phyloP scores from a whole-genome alignment of 257 asterid species.

The Ilex aquifolium region DNA sequence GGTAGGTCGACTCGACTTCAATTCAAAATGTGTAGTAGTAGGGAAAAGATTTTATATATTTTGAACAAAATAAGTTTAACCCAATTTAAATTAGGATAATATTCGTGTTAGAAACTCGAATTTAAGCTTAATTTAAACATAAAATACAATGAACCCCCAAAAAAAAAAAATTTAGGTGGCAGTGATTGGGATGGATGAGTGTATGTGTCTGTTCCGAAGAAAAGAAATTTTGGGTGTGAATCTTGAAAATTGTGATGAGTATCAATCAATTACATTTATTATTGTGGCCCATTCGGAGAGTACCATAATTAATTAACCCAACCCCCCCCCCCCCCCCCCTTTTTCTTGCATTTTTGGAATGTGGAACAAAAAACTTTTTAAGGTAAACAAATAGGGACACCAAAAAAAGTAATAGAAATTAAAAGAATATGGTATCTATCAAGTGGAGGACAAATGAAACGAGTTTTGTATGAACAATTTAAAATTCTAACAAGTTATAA shows the following conservation, averaged over 20 bases:
- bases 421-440: not conserved
- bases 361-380: conserved; percentile 26
- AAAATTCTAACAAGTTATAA: too few species aligned
- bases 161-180: conserved; percentile 14
- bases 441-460: too few species aligned
- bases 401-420: conserved; percentile 8
- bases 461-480: too few species aligned
- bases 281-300: conserved; percentile 36
- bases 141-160: too few species aligned
- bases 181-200: conserved; percentile 44
- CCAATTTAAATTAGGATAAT: too few species aligned
- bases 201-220: conserved; percentile 21
- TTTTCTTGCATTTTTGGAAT: conserved; percentile 10
- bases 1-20: too few species aligned
- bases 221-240: conserved; percentile 7
- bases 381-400: not conserved
- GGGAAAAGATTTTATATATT: too few species aligned
- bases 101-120: too few species aligned
- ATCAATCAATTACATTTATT: conserved; percentile 33
- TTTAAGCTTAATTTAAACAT: too few species aligned
- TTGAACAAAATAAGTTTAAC: too few species aligned
- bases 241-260: conserved; percentile 49
- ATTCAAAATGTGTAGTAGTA: too few species aligned
- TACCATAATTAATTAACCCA: conserved; percentile 29
- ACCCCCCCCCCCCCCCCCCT: not conserved